Conservation (phyloP, 1,139 yeast genomes). For the Candida sojae region DNA sequence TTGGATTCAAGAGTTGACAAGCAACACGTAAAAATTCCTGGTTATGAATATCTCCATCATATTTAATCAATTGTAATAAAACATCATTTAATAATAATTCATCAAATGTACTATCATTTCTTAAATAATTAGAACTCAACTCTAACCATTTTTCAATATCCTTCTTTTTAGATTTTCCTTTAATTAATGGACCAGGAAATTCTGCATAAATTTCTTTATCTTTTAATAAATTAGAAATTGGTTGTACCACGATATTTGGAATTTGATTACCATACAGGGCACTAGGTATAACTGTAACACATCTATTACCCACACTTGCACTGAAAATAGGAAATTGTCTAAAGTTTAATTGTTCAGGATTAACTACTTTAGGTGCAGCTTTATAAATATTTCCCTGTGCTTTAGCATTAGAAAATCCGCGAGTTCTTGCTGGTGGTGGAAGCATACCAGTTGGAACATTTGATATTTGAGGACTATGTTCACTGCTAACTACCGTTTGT, state of each 20-base stretch:
- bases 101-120: constrained; percentile 16
- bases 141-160: constrained; percentile 67
- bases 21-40: constrained; percentile 26
- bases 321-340: constrained; percentile 79
- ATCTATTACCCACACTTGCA: constrained; percentile 55
- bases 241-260: constrained; percentile 19
- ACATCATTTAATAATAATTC: constrained; percentile 34
- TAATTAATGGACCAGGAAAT: constrained; percentile 69
- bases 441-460: constrained; percentile 7
- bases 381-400: constrained; percentile 22
- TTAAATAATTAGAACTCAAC: constrained; percentile 17
- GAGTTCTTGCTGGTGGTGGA: constrained; percentile 20
- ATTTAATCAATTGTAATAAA: constrained; percentile 25
- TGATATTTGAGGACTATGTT: constrained; percentile 4
- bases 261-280: constrained; percentile 14
- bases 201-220: constrained; percentile 20
- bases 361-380: constrained; percentile 27
- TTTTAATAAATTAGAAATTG: constrained; percentile 20
- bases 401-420: constrained; percentile 32
- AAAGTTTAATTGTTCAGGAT: constrained; percentile 39
- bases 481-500: constrained; percentile 20
- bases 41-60: constrained; percentile 33
- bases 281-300: constrained; percentile 32
- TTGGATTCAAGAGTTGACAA: constrained; percentile 37
- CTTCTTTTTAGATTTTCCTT: constrained; percentile 57